These are phyloP conservation scores for Gorgonomyces haynaldii DNA, from an alignment of 192 early-diverging fungal species.

Conservation along the genomic window DNA sequence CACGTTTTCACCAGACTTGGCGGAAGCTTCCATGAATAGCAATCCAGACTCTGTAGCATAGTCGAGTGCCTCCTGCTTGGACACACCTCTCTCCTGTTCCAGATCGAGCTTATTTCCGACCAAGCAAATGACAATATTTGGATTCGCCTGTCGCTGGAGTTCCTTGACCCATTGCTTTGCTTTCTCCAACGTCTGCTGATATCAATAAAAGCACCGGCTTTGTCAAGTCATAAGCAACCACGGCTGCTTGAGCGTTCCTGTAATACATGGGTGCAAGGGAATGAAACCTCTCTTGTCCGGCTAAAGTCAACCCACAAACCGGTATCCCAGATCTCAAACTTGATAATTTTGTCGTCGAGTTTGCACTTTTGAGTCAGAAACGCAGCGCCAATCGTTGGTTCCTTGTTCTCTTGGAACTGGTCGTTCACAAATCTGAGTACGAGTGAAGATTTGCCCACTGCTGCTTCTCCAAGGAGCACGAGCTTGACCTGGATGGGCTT, in stretches of 20 bases:
- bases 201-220: slow-evolving; percentile 30
- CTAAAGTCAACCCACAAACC: slow-evolving; percentile 28
- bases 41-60: slow-evolving; percentile 73
- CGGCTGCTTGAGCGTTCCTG: slow-evolving; percentile 90
- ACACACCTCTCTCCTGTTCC: slow-evolving; percentile 49
- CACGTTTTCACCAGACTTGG: slow-evolving; percentile 75
- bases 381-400: slow-evolving; percentile 85
- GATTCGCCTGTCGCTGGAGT: slow-evolving; percentile 89
- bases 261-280: slow-evolving; percentile 95
- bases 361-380: slow-evolving; percentile 84
- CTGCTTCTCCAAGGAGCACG: slow-evolving; percentile 90
- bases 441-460: slow-evolving; percentile 95
- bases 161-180: slow-evolving; percentile 95
- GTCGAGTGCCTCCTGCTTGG: slow-evolving; percentile 56
- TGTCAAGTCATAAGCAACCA: slow-evolving; percentile 96
- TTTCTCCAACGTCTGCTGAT: slow-evolving; percentile 55
- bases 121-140: slow-evolving; percentile 91
- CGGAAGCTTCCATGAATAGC: slow-evolving; percentile 79
- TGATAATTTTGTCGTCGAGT: slow-evolving; percentile 80
- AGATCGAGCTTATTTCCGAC: slow-evolving; percentile 96
- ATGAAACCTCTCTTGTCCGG: slow-evolving; percentile 96
- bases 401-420: slow-evolving; percentile 92
- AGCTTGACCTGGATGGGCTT: slow-evolving; percentile 95
- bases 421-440: slow-evolving; percentile 90
- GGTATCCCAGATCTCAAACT: slow-evolving; percentile 87